A percentile compares a stretch with the other conserved stretches of the same genome.
phyloP scores from a whole-genome alignment of 345 rosid genomes.

The Salix brachista region DNA sequence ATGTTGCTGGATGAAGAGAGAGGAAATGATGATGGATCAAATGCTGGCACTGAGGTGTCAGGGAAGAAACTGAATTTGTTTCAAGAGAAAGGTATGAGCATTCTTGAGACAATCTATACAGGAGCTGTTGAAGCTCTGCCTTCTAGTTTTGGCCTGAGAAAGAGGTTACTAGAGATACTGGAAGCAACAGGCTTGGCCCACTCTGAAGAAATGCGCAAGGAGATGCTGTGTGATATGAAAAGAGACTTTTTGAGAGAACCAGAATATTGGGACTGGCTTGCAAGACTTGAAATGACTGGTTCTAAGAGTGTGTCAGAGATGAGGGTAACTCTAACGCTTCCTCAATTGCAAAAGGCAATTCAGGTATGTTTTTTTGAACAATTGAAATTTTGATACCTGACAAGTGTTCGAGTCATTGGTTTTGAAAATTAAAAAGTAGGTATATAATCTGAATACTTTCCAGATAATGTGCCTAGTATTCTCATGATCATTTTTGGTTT shows the following conservation, averaged over 20 bases:
- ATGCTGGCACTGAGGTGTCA: slow-evolving; percentile 37
- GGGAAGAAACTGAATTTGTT: slow-evolving; percentile 49
- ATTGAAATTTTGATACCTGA: background rate
- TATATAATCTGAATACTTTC: background rate
- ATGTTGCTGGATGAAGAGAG: slow-evolving; percentile 57
- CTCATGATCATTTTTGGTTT: background rate
- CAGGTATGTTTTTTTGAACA: slow-evolving; percentile 39
- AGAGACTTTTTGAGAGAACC: slow-evolving; percentile 67
- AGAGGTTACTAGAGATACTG: slow-evolving; percentile 64
- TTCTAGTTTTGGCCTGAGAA: slow-evolving; percentile 64
- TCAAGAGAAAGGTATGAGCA: slow-evolving; percentile 53
- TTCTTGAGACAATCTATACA: slow-evolving; percentile 57
- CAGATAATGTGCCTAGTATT: background rate
- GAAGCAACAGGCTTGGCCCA: slow-evolving; percentile 63
- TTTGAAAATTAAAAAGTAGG: background rate
- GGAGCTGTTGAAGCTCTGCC: slow-evolving; percentile 74
- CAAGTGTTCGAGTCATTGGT: background rate
- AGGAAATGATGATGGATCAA: slow-evolving; percentile 26
- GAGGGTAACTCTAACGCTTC: slow-evolving; percentile 15
- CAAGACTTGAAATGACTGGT: slow-evolving; percentile 53
- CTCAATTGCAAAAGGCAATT: slow-evolving; percentile 53
- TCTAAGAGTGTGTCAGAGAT: slow-evolving; percentile 21
- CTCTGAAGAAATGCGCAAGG: slow-evolving; percentile 52
- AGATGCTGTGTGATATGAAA: slow-evolving; percentile 68
- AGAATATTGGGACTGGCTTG: slow-evolving; percentile 90